Evolutionary conservation across 2,329 filamentous ascomycete species (phyloP).

Genomic region (Fusarium sp.): DNA sequence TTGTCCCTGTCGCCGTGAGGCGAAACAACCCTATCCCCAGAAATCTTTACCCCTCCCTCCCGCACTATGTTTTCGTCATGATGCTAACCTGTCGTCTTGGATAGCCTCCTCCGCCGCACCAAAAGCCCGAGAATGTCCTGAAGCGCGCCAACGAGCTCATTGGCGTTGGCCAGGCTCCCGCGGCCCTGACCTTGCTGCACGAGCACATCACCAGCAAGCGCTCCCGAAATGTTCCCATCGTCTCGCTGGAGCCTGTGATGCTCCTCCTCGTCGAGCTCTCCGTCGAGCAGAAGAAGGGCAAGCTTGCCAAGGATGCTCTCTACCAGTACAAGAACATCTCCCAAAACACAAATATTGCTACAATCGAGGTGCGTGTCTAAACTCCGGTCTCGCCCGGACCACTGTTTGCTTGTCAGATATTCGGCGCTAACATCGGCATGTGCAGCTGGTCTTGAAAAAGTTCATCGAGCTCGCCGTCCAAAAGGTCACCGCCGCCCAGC

Average conservation of each 20-base stretch:
- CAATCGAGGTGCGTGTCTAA: constrained; percentile 80
- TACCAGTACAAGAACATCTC: constrained; percentile 99
- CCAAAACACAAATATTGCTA: constrained; percentile 98
- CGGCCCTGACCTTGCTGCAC: constrained; percentile 93
- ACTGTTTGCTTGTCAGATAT: constrained; percentile 16
- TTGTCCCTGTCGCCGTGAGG: constrained; percentile 23
- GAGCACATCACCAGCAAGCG: constrained; percentile 99
- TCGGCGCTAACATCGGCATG: constrained; percentile 33
- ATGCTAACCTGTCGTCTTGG: constrained; percentile 44
- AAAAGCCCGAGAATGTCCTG: constrained; percentile 98
- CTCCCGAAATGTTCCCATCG: constrained; percentile 96
- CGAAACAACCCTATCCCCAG: constrained; percentile 29
- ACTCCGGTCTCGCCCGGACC: not conserved
- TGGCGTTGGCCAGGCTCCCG: constrained; percentile 92
- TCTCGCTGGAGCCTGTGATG: constrained; percentile 97
- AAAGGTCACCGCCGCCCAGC: constrained; percentile 95
- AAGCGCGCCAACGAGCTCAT: constrained; percentile 99
- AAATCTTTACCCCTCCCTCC: constrained; percentile 45
- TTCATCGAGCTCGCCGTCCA: constrained; percentile 97
- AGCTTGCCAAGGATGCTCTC: constrained; percentile 96
- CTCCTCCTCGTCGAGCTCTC: constrained; percentile 96
- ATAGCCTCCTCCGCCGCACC: constrained; percentile 94
- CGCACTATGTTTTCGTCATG: constrained; percentile 35
- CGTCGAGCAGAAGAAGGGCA: constrained; percentile 97
- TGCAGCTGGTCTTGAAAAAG: constrained; percentile 88